Evolutionary conservation across 495 filamentous ascomycete genomes (phyloP).

Genomic region (Podospora bellae-mahoneyi): DNA sequence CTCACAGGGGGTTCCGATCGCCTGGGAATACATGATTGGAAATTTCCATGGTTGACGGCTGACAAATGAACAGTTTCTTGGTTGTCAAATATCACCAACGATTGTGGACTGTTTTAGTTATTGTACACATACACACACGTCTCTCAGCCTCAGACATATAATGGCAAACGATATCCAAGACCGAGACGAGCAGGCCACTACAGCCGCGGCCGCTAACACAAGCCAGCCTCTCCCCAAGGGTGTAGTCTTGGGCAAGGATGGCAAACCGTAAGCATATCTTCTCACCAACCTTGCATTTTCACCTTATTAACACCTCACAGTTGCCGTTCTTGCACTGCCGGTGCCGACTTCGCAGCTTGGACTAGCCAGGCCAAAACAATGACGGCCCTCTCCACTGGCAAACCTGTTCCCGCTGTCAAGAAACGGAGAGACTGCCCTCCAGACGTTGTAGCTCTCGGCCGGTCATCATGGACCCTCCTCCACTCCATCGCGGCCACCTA

Average conservation of each 20-base stretch:
- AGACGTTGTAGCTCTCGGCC: slow-evolving; percentile 81
- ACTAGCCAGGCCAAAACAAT: slow-evolving; percentile 58
- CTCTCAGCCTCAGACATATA: background rate
- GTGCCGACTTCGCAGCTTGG: slow-evolving; percentile 57
- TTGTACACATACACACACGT: background rate
- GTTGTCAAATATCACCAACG: background rate
- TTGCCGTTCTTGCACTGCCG: slow-evolving; percentile 85
- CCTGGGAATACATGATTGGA: slow-evolving; percentile 8
- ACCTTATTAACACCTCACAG: slow-evolving; percentile 44
- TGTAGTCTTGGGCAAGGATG: slow-evolving; percentile 83
- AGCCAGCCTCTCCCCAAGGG: slow-evolving; percentile 61
- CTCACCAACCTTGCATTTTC: background rate
- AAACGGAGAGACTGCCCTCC: slow-evolving; percentile 59
- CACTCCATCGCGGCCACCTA: slow-evolving; percentile 89
- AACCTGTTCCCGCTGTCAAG: slow-evolving; percentile 10
- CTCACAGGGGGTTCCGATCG: background rate
- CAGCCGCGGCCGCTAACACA: slow-evolving; percentile 11
- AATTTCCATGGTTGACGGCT: background rate
- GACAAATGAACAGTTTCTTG: background rate
- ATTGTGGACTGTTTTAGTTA: background rate
- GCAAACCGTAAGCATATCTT: slow-evolving; percentile 76
- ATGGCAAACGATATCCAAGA: slow-evolving; percentile 39
- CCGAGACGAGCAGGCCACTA: slow-evolving; percentile 12
- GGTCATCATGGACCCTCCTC: slow-evolving; percentile 85
- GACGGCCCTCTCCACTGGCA: slow-evolving; percentile 35